Evolutionary conservation across 306 rosid species (phyloP), one percentile per base, ranked within the genome.

Genomic region (Acacia crassicarpa): DNA sequence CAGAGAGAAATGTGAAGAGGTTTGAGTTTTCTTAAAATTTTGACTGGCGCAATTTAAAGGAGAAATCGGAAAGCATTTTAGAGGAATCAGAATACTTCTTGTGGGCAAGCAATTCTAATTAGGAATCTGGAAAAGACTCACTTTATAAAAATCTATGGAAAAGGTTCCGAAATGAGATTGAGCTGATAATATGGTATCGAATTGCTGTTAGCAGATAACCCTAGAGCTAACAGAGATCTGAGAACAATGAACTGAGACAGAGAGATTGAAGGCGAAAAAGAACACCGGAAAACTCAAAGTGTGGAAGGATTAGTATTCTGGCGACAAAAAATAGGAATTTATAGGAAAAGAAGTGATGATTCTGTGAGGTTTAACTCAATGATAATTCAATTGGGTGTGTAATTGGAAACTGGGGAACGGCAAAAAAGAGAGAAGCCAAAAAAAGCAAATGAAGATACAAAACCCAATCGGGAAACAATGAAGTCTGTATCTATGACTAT

Each of bases 71-170:
- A 77, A 76, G 94, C 93, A 89, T 87, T 85, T 86, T 79, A 86
- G 86, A 83, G 88, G 98, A 93, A 93, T 93, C 92, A 75, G 97
- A 93, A 91, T 93, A 90, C 89, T 79, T 87, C 80, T 83, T 53
- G 40, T 79, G 82, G 73, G 82, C 84, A 82, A 30, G 69, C 43
- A 30, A 63, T 63, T 2, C 41, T 30, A 41, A 41, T 63, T 30
- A 63, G 69, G 97, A 93, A 91, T 93, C 94, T 89, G 72, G 75
- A 87, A 90, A 90, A 90, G 89, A 86, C 85, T 80, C 78, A 82
- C 84, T 87, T 93, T 88, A 67, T 54, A 2, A 40, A 86, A 82
- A 76, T 80, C 82, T 74, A 83, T 83, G 68, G 19, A 80, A 84
- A 58, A 87, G 80, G 76, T 82, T 76, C n/a, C 63, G 69, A 86